Conservation (phyloP, 1,139 yeast species). For the Magnusiomyces suaveolens region DNA sequence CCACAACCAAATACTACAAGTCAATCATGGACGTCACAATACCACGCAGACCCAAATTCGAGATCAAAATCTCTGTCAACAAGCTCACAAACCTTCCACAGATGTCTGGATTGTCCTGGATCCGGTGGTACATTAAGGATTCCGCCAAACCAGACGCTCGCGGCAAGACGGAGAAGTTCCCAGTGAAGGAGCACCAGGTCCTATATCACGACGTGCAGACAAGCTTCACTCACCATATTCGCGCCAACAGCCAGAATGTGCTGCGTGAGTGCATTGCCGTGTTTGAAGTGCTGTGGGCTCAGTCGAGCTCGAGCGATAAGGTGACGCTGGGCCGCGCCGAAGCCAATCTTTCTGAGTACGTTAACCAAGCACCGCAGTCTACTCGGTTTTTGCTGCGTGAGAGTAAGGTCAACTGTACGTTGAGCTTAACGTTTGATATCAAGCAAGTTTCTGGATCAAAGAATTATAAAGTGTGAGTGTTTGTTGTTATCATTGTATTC, state of each 20-base stretch:
- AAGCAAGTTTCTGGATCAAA: constrained; percentile 39
- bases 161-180: constrained; percentile 39
- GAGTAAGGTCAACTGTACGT: constrained; percentile 72
- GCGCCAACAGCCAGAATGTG: constrained; percentile 8
- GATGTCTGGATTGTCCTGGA: constrained; percentile 56
- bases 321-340: constrained; percentile 54
- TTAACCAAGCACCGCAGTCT: constrained; percentile 44
- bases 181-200: constrained; percentile 42
- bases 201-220: constrained; percentile 39
- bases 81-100: constrained; percentile 80
- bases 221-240: constrained; percentile 11
- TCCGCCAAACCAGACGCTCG: constrained; percentile 35
- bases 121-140: constrained; percentile 49
- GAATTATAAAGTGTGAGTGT: constrained; percentile 26
- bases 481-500: too few relatives aligned
- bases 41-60: constrained; percentile 40
- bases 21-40: background rate
- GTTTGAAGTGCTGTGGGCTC: constrained; percentile 34
- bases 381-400: constrained; percentile 62
- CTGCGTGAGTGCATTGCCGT: constrained; percentile 25
- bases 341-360: constrained; percentile 64
- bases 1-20: too few relatives aligned
- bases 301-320: constrained; percentile 24
- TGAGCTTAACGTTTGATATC: constrained; percentile 43
- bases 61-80: constrained; percentile 48